Percentiles rank a stretch among this genome's conserved stretches.
Evolutionary conservation across 768 basidiomycete species (phyloP).

Genomic region (Mycena metata): DNA sequence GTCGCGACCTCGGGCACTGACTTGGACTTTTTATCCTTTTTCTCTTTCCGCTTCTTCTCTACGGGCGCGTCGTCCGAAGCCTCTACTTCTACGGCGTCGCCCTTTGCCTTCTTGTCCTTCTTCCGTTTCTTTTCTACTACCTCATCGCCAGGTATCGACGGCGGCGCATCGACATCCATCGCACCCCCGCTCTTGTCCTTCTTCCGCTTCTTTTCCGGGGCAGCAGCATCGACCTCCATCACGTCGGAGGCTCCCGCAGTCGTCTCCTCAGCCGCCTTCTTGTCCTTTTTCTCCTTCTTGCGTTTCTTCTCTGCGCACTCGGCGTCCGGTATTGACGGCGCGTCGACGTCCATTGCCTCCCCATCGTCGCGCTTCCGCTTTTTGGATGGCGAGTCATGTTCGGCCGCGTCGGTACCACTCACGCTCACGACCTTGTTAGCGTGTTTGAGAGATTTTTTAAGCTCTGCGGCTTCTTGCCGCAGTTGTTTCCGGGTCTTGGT

Average conservation of each 20-base stretch:
- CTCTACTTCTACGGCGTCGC: conserved; percentile 3
- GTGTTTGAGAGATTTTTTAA: conserved; percentile 32
- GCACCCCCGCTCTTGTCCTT: conserved; percentile 20
- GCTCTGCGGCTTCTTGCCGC: conserved; percentile 36
- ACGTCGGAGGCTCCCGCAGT: not conserved
- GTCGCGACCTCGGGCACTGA: conserved; percentile 35
- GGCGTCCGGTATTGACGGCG: conserved; percentile 27
- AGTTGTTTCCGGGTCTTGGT: conserved; percentile 34
- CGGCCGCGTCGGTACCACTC: conserved; percentile 25
- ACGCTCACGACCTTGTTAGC: conserved; percentile 10
- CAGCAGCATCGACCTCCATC: conserved; percentile 17
- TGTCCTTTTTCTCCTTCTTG: conserved; percentile 50
- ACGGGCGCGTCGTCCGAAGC: conserved; percentile 20
- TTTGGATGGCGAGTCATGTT: conserved; percentile 41
- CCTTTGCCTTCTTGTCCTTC: conserved; percentile 47
- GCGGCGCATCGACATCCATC: conserved; percentile 36
- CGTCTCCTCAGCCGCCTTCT: conserved; percentile 27
- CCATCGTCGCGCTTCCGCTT: conserved; percentile 50
- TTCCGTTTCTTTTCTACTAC: conserved; percentile 50
- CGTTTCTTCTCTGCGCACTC: conserved; percentile 41
- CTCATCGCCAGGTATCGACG: conserved; percentile 37
- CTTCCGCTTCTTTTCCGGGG: conserved; percentile 30
- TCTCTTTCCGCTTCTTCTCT: conserved; percentile 33
- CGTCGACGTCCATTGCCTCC: conserved; percentile 18
- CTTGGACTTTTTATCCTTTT: conserved; percentile 38